Base-by-base conservation (phyloP, 179 eudicot species). In the Silene vulgaris region DNA sequence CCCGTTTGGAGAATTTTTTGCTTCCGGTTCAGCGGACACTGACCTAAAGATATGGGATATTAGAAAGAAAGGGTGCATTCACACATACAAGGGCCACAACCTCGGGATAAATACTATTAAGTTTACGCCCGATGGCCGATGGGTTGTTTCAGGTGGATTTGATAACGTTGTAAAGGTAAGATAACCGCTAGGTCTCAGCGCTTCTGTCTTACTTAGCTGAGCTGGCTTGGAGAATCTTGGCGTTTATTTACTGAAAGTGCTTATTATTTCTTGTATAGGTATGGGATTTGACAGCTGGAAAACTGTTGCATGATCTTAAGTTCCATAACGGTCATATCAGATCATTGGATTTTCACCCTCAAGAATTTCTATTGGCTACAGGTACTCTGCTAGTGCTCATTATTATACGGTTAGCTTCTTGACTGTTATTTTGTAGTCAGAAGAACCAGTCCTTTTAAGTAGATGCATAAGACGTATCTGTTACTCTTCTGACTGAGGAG, bases 201-300 rank as follows among this genome's bases (percentile, higher is more conserved):
- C 17, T 61, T 35, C 8, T 3, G 59, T 32, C 60, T 70, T 5
- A 21, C 40, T 1, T 35, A 35, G 40, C 40, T 61, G 20, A 6
- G n/a, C 26, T 62, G 1, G 9, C 3, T 14, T 65, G 52, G 14
- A 45, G 20, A 37, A 13, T 70, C 79, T 60, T 26, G 12, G 26
- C 70, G 12, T 76, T 67, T 61, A 3, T 29, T 68, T 69, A 37
- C 66, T 73, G 13, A 29, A 26, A 29, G n/a, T 57, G 45, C 59
- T 11, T 43, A 52, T 69, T 69, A 2, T 61, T 66, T 73, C 54
- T 17, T 68, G 76, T 40, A 79, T 83, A 95, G 97, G 86, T 95
- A 61, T 95, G 99, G 99, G 99, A 95, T 85, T 87, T 95, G 32
- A 95, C 99, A 78, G 97, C 97, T 69, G 99, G 99, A 83, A 95